Conservation (phyloP, 345 rosid genomes). For the Turnera subulata region DNA sequence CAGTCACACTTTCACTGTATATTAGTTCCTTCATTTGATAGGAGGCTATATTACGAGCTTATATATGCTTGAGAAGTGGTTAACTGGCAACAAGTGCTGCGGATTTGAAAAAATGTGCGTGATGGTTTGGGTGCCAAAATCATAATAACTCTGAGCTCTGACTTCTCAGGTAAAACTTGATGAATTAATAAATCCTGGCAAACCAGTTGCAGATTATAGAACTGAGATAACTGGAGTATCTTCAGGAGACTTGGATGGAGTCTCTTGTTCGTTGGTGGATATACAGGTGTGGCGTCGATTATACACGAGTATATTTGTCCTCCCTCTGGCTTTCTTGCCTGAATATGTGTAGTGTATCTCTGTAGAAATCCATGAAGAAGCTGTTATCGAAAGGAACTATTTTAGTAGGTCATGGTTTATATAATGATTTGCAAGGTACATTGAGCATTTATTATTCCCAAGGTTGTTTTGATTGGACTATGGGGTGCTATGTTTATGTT, state of each 20-base stretch:
- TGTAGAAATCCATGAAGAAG: slow-evolving; percentile 66
- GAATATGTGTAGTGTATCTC: slow-evolving; percentile 19
- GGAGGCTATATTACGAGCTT: too few species aligned
- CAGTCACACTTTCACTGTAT: background rate
- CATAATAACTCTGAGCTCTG: slow-evolving; percentile 5
- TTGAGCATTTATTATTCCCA: background rate
- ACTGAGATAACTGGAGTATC: slow-evolving; percentile 79
- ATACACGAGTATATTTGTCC: slow-evolving; percentile 1
- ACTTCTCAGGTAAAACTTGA: slow-evolving; percentile 69
- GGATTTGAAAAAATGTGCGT: background rate
- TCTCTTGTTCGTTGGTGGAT: slow-evolving; percentile 56
- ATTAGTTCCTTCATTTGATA: background rate
- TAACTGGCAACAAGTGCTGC: background rate
- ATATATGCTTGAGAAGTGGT: background rate
- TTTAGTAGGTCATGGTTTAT: slow-evolving; percentile 78
- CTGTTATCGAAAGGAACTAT: slow-evolving; percentile 57
- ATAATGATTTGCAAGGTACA: slow-evolving; percentile 74
- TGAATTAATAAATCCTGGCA: slow-evolving; percentile 61
- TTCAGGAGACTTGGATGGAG: slow-evolving; percentile 59
- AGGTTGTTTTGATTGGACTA: background rate
- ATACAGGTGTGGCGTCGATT: slow-evolving; percentile 50
- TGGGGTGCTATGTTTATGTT: background rate
- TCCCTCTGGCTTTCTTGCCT: slow-evolving; percentile 1
- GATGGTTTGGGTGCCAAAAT: background rate
- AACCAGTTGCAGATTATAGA: slow-evolving; percentile 61